phyloP scores from a whole-genome alignment of 176 grass and related monocot species.

The Melocanna baccifera region DNA sequence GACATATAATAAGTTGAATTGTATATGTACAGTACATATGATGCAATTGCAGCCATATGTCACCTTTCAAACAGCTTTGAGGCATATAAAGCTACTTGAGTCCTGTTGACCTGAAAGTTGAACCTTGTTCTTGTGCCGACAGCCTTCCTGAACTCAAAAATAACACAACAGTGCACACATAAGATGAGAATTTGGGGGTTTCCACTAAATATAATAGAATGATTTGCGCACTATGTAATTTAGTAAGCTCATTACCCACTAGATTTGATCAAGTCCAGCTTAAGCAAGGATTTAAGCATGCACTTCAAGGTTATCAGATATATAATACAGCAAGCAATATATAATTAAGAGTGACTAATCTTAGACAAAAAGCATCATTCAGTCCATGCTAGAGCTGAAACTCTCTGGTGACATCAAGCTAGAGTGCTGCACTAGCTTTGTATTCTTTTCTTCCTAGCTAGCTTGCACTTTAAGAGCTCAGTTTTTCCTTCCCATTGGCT shows the following conservation, averaged over 20 bases:
- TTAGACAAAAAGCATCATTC: conserved; percentile 18
- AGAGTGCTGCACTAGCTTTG: neutral
- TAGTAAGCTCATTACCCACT: neutral
- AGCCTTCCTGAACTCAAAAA: neutral
- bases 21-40: neutral
- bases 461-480: neutral
- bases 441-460: conserved; percentile 5
- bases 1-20: neutral
- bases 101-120: conserved; percentile 18
- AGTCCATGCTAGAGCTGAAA: neutral
- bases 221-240: neutral
- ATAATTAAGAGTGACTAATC: neutral
- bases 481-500: neutral
- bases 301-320: neutral
- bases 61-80: conserved; percentile 33
- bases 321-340: neutral
- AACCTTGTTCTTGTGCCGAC: conserved; percentile 30
- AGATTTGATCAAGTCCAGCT: neutral
- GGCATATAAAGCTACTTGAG: neutral
- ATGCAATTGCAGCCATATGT: neutral
- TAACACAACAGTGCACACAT: neutral
- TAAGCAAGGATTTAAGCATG: neutral
- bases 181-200: neutral
- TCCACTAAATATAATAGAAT: neutral
- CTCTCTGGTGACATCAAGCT: neutral